phyloP scores from a whole-genome alignment of 2,329 filamentous ascomycete species.

The Xylariaceae sp. region DNA sequence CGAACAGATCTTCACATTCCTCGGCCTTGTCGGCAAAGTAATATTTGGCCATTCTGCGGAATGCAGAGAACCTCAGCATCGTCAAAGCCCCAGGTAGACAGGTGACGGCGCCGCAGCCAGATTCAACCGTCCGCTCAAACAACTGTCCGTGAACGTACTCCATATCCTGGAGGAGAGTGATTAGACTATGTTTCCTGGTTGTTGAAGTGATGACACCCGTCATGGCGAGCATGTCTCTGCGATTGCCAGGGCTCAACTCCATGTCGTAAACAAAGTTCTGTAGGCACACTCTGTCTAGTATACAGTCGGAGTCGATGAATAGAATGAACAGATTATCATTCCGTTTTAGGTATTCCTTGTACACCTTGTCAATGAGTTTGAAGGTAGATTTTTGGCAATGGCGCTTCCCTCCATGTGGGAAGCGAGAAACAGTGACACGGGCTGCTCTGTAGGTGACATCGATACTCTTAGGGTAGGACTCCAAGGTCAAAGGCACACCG shows the following conservation, averaged over 20 bases:
- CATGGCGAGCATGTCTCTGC: conserved; percentile 94
- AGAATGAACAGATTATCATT: conserved; percentile 95
- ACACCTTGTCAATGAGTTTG: conserved; percentile 91
- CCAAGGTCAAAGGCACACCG: conserved; percentile 77
- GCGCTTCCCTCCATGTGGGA: conserved; percentile 91
- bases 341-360: conserved; percentile 80
- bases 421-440: conserved; percentile 88
- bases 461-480: conserved; percentile 85
- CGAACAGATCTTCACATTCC: conserved; percentile 93
- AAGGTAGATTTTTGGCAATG: conserved; percentile 94
- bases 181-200: conserved; percentile 83
- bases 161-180: conserved; percentile 95
- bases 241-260: conserved; percentile 93
- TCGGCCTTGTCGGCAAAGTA: conserved; percentile 98
- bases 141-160: conserved; percentile 97
- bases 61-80: conserved; percentile 93
- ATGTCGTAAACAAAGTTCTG: conserved; percentile 99
- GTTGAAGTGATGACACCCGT: conserved; percentile 97
- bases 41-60: conserved; percentile 95
- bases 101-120: conserved; percentile 90
- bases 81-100: conserved; percentile 95
- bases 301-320: conserved; percentile 97
- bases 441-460: conserved; percentile 84
- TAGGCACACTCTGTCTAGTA: conserved; percentile 86
- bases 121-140: conserved; percentile 94